Base-by-base conservation (phyloP, 805 yeast genomes). In the Cyberlindnera amylophila region DNA sequence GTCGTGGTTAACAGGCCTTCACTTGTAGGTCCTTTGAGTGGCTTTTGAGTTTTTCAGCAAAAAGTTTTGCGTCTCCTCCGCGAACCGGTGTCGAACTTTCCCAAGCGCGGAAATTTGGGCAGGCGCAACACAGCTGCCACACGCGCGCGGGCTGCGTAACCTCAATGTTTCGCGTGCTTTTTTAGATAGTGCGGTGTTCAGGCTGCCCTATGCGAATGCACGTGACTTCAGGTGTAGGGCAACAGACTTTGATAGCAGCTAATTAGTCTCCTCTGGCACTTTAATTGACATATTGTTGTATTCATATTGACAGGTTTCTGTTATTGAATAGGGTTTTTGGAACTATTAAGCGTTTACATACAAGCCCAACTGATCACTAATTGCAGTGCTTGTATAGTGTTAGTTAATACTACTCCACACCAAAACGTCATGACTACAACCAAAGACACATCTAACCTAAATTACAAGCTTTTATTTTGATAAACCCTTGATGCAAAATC, bases 1-100 rank as follows among this genome's bases (percentile, higher is more conserved):
- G 43, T 48, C 45, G 21, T 46, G 47, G 39, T 46, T 31, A 33
- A 34, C 32, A 21, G 31, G 42, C 26, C 15, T 18, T n/a, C 19
- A 17, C 19, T 32, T 36, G 33, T 16, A 5, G 13, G n/a, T n/a
- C n/a, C 14, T 30, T 45, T 40, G 39, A 32, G 45, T 37, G 39
- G 28, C 46, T 43, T 32, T 21, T 31, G 44, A 46, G 46, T 49
- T 50, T 52, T 52, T 50, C 50, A 44, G 38, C 46, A 54, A 55
- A 55, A 55, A 55, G 54, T 55, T 53, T 55, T 55, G 58, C 58
- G 59, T 55, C 47, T 28, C 44, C 42, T 14, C 34, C 39, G 15
- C 32, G 27, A 17, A 17, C 31, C 8, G n/a, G n/a, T n/a, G n/a
- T n/a, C n/a, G n/a, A n/a, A n/a, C n/a, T n/a, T n/a, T 12, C 19